Base-by-base conservation (phyloP, 1,284 basidiomycete species). In the Sphagnurus paluster region DNA sequence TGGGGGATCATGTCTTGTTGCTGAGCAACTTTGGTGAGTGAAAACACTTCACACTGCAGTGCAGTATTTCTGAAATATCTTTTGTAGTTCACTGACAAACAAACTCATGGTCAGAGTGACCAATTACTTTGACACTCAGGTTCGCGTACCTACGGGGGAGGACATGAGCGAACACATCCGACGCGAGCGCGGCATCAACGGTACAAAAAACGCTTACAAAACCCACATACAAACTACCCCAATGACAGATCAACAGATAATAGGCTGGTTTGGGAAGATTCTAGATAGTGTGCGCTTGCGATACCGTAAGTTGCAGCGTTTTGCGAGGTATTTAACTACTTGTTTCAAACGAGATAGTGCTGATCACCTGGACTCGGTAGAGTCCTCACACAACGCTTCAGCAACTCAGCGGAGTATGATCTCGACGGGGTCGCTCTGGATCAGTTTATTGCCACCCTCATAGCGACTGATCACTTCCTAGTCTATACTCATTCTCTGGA, bases 401-500 rank as follows among this genome's bases (percentile, higher is more conserved):
- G 91, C 61, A 98, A 98, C 66, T 93, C 95, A 1, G 91, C 95
- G 1, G 97, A 99, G 67, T 99, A 98, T 63, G 80, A 78, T 41
- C 76, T 99, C 24, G 90, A 93, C 49, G 79, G 84, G 40, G 74
- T 87, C n/a, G 80, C 88, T 40, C 74, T 98, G 41, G 88, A 91
- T 48, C 70, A 76, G 2, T 89, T 99, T 64, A 88, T 99, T 51
- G 75, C 85, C 16, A 78, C 79, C 9, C 76, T 99, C 13, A 84
- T 93, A 29, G 82, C 88, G 35, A 86, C 93, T 4, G 93, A 92
- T 56, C 96, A 99, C 64, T 91, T 97, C 68, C 82, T 99, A 48
- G 91, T 99, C 29, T 97, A 97, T 67, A 98, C 95, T 1, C 82
- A 90, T 53, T 77, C 77, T 1, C 89, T 90, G 61, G 95, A 98